Evolutionary conservation across 1,139 yeast species (phyloP).

Genomic region (Sugiyamaella pinicola): DNA sequence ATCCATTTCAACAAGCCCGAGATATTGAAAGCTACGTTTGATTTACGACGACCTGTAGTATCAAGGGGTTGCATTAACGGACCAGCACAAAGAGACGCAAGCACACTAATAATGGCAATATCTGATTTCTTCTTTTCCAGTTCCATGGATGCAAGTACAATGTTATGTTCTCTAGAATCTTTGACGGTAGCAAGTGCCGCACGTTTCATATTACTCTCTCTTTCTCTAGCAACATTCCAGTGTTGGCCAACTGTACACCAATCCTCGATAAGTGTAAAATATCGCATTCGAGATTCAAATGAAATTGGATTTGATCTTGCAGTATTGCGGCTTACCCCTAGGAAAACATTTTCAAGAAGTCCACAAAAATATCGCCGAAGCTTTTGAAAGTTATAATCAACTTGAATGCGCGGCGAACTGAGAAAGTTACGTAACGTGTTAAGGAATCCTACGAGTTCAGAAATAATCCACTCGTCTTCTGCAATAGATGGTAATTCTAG

Average conservation of each 20-base stretch:
- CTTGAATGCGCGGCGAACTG: conserved; percentile 60
- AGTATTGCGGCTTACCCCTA: conserved; percentile 48
- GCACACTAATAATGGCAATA: conserved; percentile 71
- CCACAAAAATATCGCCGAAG: conserved; percentile 81
- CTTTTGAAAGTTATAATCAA: conserved; percentile 71
- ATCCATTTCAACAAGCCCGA: conserved; percentile 76
- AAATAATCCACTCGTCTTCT: conserved; percentile 69
- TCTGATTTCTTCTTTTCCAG: conserved; percentile 76
- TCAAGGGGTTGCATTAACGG: conserved; percentile 38
- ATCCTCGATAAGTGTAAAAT: conserved; percentile 79
- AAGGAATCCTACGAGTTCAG: conserved; percentile 63
- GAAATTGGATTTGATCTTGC: conserved; percentile 65
- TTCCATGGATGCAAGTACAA: conserved; percentile 75
- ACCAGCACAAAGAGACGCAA: conserved; percentile 74
- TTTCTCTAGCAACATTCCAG: conserved; percentile 57
- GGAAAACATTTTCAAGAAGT: conserved; percentile 67
- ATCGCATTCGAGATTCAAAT: conserved; percentile 81
- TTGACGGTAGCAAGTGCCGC: conserved; percentile 32
- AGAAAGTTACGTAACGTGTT: conserved; percentile 67
- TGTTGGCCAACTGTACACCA: conserved; percentile 91
- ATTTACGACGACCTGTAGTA: conserved; percentile 36
- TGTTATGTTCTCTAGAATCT: conserved; percentile 42
- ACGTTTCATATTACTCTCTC: conserved; percentile 62
- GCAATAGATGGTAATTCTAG: conserved; percentile 54
- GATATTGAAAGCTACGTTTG: conserved; percentile 68